Base-by-base conservation (phyloP, 352 stramenopile genomes). In the Globisporangium acanthophoron region DNA sequence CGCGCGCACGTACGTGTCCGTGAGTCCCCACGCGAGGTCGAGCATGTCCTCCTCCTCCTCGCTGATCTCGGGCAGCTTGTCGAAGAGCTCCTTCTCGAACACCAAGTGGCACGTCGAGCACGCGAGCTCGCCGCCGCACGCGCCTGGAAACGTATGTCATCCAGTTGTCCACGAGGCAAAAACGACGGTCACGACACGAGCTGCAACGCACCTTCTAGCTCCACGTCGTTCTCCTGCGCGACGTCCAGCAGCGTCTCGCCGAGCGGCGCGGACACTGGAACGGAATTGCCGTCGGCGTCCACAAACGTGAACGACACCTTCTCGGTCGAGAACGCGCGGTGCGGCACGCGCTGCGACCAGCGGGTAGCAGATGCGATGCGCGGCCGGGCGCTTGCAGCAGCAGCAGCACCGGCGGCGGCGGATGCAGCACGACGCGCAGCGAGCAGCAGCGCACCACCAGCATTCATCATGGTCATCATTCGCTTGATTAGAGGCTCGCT, bases 1-100 rank as follows among this genome's bases (percentile, higher is more conserved):
- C 24, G 24, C 24, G 24, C 24, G 8, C 5, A 76, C 84, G 65
- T 70, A 97, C 76, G 93, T 98, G 61, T 98, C 92, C 7, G 90
- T 97, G 56, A 98, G 76, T 1, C 90, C 93, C 83, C 90, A 97
- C 31, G 93, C 93, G 35, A 98, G 62, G 73, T 98, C 93, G 29
- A 98, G 85, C 93, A 98, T 98, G 70, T 98, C 93, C 57, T 98
- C 93, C 61, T 98, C 93, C 54, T 98, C 93, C 67, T 98, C 90
- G 52, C 76, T 84, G 60, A 96, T 90, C 66, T 83, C 72, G 11
- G 90, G 90, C 21, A 98, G 70, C 44, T 80, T 71, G 29, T 96
- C 86, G 56, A 87, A 98, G 37, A 96, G 76, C 20, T 91, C 80
- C 62, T 97, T 81, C 52, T 92, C 80, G 43, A 98, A 93, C 41